phyloP scores from a whole-genome alignment of 495 filamentous ascomycete genomes.

The Penicillium ucsense region DNA sequence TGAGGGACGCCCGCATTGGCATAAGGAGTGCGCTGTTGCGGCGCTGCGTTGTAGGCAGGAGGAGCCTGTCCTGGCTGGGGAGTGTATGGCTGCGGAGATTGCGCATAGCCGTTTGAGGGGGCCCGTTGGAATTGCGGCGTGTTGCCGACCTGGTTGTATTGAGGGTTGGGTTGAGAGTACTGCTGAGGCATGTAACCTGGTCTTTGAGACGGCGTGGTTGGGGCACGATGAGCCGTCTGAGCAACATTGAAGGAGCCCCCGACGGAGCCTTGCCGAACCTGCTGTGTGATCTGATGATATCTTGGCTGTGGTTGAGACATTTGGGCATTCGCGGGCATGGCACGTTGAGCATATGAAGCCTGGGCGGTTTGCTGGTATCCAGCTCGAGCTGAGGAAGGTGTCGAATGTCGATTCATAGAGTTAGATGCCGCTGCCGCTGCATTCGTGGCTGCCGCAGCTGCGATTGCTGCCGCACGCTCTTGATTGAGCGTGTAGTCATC shows the following conservation, averaged over 20 bases:
- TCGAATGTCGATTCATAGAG: conserved; percentile 22
- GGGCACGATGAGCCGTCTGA: conserved; percentile 27
- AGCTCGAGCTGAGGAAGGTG: conserved; percentile 19
- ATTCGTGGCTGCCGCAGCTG: conserved; percentile 16
- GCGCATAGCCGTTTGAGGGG: conserved; percentile 33
- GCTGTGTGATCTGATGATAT: conserved; percentile 29
- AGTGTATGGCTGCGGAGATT: conserved; percentile 32
- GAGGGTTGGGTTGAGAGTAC: conserved; percentile 28
- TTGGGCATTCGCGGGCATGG: conserved; percentile 23
- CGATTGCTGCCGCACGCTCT: conserved; percentile 24
- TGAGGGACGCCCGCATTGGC: conserved; percentile 19
- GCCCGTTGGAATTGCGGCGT: conserved; percentile 31
- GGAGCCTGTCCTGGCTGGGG: conserved; percentile 29
- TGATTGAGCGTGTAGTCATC: conserved; percentile 50
- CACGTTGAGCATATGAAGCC: conserved; percentile 26
- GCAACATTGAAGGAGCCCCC: conserved; percentile 25
- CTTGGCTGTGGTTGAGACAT: conserved; percentile 20
- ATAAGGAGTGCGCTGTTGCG: conserved; percentile 22
- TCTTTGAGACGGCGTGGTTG: conserved; percentile 36
- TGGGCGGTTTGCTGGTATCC: conserved; percentile 22
- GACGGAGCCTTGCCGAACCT: conserved; percentile 31
- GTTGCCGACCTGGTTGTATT: conserved; percentile 28
- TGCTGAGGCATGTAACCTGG: conserved; percentile 25
- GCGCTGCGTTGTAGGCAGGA: conserved; percentile 24
- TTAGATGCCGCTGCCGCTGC: conserved; percentile 15